Percentiles rank a stretch among this genome's conserved stretches.
Evolutionary conservation across 441 rosid species (phyloP).

Genomic region (Flueggea neowawraea): DNA sequence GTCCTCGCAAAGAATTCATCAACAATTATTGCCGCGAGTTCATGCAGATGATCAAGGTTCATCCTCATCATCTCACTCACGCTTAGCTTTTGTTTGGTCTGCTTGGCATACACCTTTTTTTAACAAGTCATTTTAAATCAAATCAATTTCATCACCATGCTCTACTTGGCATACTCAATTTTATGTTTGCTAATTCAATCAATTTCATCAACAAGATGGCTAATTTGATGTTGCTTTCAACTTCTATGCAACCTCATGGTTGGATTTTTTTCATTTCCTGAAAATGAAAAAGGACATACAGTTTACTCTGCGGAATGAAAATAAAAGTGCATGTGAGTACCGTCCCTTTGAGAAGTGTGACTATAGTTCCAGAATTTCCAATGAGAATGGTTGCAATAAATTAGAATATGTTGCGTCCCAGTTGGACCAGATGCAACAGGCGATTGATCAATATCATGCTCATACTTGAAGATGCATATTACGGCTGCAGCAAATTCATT

Average conservation of each 20-base stretch:
- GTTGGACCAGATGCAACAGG: conserved; percentile 46
- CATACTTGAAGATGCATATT: conserved; percentile 10
- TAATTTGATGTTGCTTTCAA: background rate
- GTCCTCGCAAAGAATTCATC: conserved; percentile 79
- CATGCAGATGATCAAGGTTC: conserved; percentile 92
- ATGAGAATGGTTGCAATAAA: conserved; percentile 78
- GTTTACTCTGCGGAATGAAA: conserved; percentile 81
- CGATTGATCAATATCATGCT: conserved; percentile 9
- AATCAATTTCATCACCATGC: too few species aligned
- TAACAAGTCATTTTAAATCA: too few species aligned
- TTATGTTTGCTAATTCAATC: too few species aligned
- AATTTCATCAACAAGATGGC: too few species aligned
- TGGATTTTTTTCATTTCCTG: background rate
- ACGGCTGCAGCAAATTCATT: too few species aligned
- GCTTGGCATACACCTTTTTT: background rate
- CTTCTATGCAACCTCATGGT: background rate
- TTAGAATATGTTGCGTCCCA: conserved; percentile 57
- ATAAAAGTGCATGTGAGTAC: conserved; percentile 92
- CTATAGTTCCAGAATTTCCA: conserved; percentile 68
- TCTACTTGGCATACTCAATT: too few species aligned
- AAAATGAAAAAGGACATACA: conserved; percentile 58
- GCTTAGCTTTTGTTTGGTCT: background rate
- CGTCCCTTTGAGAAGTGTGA: conserved; percentile 99
- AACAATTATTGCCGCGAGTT: conserved; percentile 85
- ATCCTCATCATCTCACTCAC: background rate